These are phyloP conservation scores for Phylloporus sp. DNA, from an alignment of 768 basidiomycete genomes.

Conservation along the genomic window DNA sequence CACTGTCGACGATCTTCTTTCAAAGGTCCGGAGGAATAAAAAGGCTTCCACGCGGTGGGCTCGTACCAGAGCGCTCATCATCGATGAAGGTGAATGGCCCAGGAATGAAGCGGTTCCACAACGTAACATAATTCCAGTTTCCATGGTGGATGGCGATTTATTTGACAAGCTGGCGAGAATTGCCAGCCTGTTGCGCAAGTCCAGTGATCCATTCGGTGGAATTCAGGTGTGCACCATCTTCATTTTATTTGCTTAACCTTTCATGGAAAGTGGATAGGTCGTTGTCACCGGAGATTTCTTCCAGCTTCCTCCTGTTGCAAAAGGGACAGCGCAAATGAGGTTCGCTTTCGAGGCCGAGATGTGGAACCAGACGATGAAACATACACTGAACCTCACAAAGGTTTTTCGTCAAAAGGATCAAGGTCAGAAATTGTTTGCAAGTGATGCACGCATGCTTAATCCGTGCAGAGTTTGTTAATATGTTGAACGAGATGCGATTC, in stretches of 20 bases:
- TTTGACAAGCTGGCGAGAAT: slow-evolving; percentile 87
- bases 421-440: slow-evolving; percentile 43
- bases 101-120: neutral
- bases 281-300: slow-evolving; percentile 98
- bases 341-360: slow-evolving; percentile 89
- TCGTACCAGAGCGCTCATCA: slow-evolving; percentile 78
- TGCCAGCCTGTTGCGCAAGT: slow-evolving; percentile 60
- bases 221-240: slow-evolving; percentile 61
- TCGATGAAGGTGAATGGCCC: slow-evolving; percentile 62
- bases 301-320: slow-evolving; percentile 90
- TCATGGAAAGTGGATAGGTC: slow-evolving; percentile 43
- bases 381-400: slow-evolving; percentile 89
- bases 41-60: slow-evolving; percentile 80
- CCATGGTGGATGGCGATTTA: slow-evolving; percentile 92
- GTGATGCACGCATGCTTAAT: slow-evolving; percentile 1
- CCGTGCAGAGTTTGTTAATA: slow-evolving; percentile 77
- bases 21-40: slow-evolving; percentile 74
- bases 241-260: neutral
- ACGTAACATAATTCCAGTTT: slow-evolving; percentile 52
- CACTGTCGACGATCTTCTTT: slow-evolving; percentile 52
- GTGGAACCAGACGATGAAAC: slow-evolving; percentile 72
- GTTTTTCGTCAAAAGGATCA: slow-evolving; percentile 94
- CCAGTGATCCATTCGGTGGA: slow-evolving; percentile 79
- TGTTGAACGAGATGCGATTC: slow-evolving; percentile 99
- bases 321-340: slow-evolving; percentile 53